Evolutionary conservation across 106 monocot genomes (phyloP), one percentile per base, ranked within the genome.

Genomic region (Agapanthus africanus): DNA sequence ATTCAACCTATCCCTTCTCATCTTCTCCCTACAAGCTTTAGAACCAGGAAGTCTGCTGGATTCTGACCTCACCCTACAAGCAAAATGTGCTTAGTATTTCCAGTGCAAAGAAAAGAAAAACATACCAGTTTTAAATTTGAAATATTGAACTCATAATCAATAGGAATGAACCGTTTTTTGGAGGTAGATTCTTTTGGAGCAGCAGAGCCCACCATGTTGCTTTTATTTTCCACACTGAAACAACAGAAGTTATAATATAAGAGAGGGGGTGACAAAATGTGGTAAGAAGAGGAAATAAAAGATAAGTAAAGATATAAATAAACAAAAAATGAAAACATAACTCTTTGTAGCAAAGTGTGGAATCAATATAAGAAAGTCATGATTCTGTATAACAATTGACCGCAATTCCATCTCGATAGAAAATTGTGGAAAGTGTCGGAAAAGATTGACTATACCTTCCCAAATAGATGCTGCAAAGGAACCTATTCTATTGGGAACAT

Each of bases 1-100:
- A 81, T 91, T 91, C 71, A 91, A 64, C 59, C 50, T 91, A 56
- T 91, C 90, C 68, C 90, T 86, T 73, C 86, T 83, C 83, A 91
- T 79, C 69, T 91, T 91, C 77, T 91, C 90, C 77, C 86, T 81
- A 59, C 86, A 91, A 65, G 90, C 90, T 73, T 91, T 91, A 9
- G 90, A 84, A 42, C 79, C 70, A 15, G 83, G 73, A n/a, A 19
- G 42, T 35, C 72, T 52, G 47, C 60, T 47, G 7, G 86, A 74
- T 54, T 87, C 90, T 65, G 80, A 52, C 54, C 83, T 91, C 9
- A 41, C 77, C 77, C 90, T 91, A n/a, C n/a, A n/a, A n/a, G n/a
- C n/a, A 75, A 69, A 66, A 49, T 30, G 14, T 64, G 33, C 14
- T 31, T 64, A 19, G n/a, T 15, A 34, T 2, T 37, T 46, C 46